These are phyloP conservation scores for Vigna angularis DNA, from an alignment of 306 rosid species.

Conservation along the genomic window DNA sequence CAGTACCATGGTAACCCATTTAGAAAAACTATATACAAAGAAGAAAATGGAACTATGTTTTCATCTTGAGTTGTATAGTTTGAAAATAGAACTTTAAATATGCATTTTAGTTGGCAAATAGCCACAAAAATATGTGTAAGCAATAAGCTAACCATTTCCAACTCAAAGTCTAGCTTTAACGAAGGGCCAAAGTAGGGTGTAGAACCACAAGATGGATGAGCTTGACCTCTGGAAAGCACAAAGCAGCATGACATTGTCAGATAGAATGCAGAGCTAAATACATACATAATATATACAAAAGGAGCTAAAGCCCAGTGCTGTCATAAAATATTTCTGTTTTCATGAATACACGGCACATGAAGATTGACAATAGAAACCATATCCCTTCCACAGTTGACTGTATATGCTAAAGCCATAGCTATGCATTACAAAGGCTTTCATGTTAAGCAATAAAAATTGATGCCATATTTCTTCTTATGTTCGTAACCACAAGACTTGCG, in stretches of 20 bases:
- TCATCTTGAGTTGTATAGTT: constrained; percentile 22
- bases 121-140: constrained; percentile 2
- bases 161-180: constrained; percentile 81
- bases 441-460: constrained; percentile 22
- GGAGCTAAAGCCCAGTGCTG: constrained; percentile 15
- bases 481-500: constrained; percentile 13
- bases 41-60: constrained; percentile 14
- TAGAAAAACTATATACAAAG: constrained; percentile 1
- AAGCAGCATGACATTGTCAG: constrained; percentile 37
- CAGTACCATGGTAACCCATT: constrained; percentile 27
- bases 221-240: constrained; percentile 82
- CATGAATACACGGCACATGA: constrained; percentile 10
- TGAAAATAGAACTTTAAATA: constrained; percentile 3
- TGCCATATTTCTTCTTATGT: constrained; percentile 5
- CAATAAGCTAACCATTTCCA: constrained; percentile 81
- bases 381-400: neutral
- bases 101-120: constrained; percentile 11
- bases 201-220: constrained; percentile 64
- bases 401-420: neutral
- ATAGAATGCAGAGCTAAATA: constrained; percentile 32
- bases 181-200: constrained; percentile 89
- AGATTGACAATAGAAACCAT: neutral
- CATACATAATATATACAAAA: constrained; percentile 22
- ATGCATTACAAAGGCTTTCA: constrained; percentile 26
- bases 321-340: constrained; percentile 8